These are phyloP conservation scores for Elaeis oleifera DNA, from an alignment of 202 grass and related monocot species.

Conservation along the genomic window DNA sequence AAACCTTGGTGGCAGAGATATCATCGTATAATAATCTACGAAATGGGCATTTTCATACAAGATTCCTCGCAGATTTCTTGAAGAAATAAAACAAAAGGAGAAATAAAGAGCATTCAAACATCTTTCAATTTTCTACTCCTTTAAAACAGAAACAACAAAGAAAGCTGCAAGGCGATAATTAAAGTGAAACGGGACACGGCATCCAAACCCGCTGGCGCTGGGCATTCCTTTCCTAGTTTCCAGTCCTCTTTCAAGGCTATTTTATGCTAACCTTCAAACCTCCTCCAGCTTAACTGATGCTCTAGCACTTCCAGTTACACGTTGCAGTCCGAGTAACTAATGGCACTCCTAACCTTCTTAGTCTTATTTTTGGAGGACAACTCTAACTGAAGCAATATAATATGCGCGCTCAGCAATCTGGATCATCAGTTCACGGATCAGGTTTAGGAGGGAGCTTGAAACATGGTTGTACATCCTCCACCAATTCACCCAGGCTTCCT, in stretches of 20 bases:
- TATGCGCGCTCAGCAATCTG: background rate
- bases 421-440: background rate
- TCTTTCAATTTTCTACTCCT: conserved; percentile 17
- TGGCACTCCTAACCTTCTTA: background rate
- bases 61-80: conserved; percentile 30
- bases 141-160: conserved; percentile 29
- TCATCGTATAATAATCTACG: conserved; percentile 28
- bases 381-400: background rate
- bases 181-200: conserved; percentile 29
- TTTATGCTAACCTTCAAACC: too few species aligned
- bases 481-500: conserved; percentile 46
- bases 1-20: conserved; percentile 29
- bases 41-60: conserved; percentile 2
- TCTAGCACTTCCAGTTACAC: conserved; percentile 1
- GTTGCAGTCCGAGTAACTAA: background rate
- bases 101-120: conserved; percentile 30
- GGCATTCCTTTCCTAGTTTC: background rate
- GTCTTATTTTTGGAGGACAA: conserved; percentile 10
- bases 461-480: background rate
- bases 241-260: background rate
- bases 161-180: conserved; percentile 60
- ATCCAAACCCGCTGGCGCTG: background rate
- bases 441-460: conserved; percentile 17
- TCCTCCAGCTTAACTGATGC: conserved; percentile 20
- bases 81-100: background rate